Base-by-base conservation (phyloP, 2,329 filamentous ascomycete genomes). In the Pyrenochaeta sp. region DNA sequence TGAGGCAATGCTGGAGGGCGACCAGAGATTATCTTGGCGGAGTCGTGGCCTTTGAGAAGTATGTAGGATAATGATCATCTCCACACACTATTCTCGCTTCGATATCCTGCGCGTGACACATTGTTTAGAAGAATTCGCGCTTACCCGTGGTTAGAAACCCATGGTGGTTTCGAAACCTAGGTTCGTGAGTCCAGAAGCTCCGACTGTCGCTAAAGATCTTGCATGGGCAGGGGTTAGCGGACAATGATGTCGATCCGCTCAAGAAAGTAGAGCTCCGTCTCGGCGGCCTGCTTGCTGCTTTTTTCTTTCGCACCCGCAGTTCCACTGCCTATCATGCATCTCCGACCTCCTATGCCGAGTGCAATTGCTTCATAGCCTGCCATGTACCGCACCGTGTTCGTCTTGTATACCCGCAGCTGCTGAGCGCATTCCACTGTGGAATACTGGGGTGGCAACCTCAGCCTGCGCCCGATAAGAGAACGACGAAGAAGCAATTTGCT, bases 171-270 rank as follows among this genome's bases (percentile, higher is more conserved):
- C 28, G 28, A 30, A 1, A 5, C 28, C 28, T 1, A 19, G 36
- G 9, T 10, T 39, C 15, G 36, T 3, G 36, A 19, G 5, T 6
- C 13, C 15, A 39, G 8, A 13, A 39, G 4, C 13, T 19, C 13
- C 15, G 51, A 54, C 25, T 30, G 50, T 46, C 46, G 54, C 49
- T 56, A 61, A 57, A 47, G 46, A 45, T 48, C 36, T 30, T 28
- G 52, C 56, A 54, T 32, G 30, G 32, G 58, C 61, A 56, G 49
- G 56, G 52, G 48, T 52, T 36, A 45, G 44, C 34, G 39, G 46
- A 42, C 49, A 52, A 54, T 37, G n/a, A 39, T 62, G 65, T 61
- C 56, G 67, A 70, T 70, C 66, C 58, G 62, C 43, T 50, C 34
- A 47, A 49, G 48, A 24, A 52, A 57, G 48, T 54, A 50, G 64